Evolutionary conservation across 164 flowering plant species (phyloP).

Genomic region (Aristolochia californica): DNA sequence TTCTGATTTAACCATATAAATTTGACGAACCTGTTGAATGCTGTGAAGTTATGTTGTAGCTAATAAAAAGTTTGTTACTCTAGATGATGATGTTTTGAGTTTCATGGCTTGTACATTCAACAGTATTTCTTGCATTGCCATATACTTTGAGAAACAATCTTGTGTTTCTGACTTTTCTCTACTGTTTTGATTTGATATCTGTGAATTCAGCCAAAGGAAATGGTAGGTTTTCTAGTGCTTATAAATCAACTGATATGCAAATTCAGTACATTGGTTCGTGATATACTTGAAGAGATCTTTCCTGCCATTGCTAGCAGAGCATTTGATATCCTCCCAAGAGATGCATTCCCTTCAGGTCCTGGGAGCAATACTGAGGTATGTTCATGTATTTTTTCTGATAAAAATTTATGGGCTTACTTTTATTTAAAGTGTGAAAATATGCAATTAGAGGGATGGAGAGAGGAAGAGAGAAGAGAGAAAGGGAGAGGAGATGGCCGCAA

Average conservation of each 20-base stretch:
- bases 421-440: too few species aligned
- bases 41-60: too few species aligned
- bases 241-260: slow-evolving; percentile 94
- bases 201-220: slow-evolving; percentile 74
- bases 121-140: too few species aligned
- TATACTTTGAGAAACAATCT: too few species aligned
- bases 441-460: too few species aligned
- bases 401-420: not conserved
- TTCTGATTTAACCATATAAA: too few species aligned
- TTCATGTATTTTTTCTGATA: not conserved
- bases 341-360: slow-evolving; percentile 62
- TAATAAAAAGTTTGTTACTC: not conserved
- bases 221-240: slow-evolving; percentile 66
- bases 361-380: slow-evolving; percentile 87
- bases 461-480: too few species aligned
- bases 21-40: too few species aligned
- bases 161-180: too few species aligned
- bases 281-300: slow-evolving; percentile 75
- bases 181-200: slow-evolving; percentile 1
- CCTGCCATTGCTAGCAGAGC: slow-evolving; percentile 71
- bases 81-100: too few species aligned
- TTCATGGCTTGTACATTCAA: too few species aligned
- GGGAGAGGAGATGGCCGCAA: too few species aligned
- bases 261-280: slow-evolving; percentile 47
- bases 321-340: slow-evolving; percentile 59